phyloP scores from a whole-genome alignment of 371 early-diverging fungal species.

The Mycotypha africana region DNA sequence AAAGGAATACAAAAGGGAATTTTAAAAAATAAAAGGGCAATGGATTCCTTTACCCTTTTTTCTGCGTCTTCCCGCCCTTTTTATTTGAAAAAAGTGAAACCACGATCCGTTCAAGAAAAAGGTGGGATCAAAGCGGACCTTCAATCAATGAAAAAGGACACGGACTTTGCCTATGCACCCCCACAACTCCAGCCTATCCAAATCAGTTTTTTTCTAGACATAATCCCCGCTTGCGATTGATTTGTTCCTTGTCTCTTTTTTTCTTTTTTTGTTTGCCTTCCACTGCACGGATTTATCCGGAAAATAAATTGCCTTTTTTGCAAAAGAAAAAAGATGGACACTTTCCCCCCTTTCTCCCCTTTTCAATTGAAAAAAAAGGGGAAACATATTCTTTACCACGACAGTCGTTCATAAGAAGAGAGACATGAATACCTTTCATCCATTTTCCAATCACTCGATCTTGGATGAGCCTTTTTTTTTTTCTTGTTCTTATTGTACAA shows the following conservation, averaged over 20 bases:
- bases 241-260: too few relatives aligned
- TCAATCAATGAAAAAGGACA: too few relatives aligned
- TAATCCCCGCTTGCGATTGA: slow-evolving; percentile 10
- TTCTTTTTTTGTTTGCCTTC: too few relatives aligned
- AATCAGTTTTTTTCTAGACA: neutral
- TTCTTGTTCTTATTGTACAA: too few relatives aligned
- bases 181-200: slow-evolving; percentile 8
- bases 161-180: neutral
- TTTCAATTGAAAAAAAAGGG: neutral
- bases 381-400: too few relatives aligned
- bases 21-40: slow-evolving; percentile 4
- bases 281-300: too few relatives aligned
- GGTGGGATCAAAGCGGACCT: neutral
- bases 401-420: too few relatives aligned
- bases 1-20: neutral
- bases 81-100: slow-evolving; percentile 14
- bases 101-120: slow-evolving; percentile 9
- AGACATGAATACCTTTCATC: too few relatives aligned
- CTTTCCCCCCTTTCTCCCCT: neutral
- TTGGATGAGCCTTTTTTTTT: too few relatives aligned
- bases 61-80: slow-evolving; percentile 15
- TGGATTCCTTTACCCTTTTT: slow-evolving; percentile 3
- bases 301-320: neutral
- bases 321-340: too few relatives aligned
- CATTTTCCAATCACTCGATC: too few relatives aligned